These are phyloP conservation scores for Aspergillus eucalypticola DNA, from an alignment of 2,329 filamentous ascomycete species.

Conservation along the genomic window DNA sequence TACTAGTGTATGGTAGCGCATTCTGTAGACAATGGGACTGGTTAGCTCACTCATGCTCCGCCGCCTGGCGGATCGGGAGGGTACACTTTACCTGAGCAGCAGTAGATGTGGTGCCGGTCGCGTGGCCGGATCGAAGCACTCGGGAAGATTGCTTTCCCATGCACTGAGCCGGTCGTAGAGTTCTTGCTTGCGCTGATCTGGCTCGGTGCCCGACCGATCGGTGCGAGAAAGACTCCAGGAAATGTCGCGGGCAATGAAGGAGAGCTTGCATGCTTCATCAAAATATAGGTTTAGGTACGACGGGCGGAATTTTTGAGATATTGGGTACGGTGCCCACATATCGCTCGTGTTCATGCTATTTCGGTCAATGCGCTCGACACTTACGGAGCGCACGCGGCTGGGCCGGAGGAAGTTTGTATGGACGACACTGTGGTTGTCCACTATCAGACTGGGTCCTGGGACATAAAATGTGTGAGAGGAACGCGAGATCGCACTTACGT, in stretches of 20 bases:
- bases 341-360: conserved; percentile 4
- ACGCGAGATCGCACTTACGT: conserved; percentile 17
- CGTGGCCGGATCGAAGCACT: not conserved
- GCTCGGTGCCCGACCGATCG: not conserved
- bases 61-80: too few relatives aligned
- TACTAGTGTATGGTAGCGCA: conserved; percentile 28
- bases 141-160: conserved; percentile 17
- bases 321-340: conserved; percentile 21
- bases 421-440: conserved; percentile 13
- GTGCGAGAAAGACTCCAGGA: conserved; percentile 10
- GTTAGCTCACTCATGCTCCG: too few relatives aligned
- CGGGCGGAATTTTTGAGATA: conserved; percentile 2
- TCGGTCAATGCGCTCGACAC: conserved; percentile 15
- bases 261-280: conserved; percentile 23
- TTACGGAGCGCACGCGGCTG: conserved; percentile 17
- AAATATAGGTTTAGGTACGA: conserved; percentile 22
- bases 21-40: conserved; percentile 13
- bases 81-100: conserved; percentile 16
- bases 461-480: too few relatives aligned
- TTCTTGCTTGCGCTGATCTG: conserved; percentile 11
- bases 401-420: conserved; percentile 24
- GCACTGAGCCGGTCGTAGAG: conserved; percentile 15
- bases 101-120: conserved; percentile 17
- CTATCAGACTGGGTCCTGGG: too few relatives aligned
- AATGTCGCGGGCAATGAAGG: conserved; percentile 23